phyloP scores from a whole-genome alignment of 2,329 filamentous ascomycete species.

The Penicillium sp. region DNA sequence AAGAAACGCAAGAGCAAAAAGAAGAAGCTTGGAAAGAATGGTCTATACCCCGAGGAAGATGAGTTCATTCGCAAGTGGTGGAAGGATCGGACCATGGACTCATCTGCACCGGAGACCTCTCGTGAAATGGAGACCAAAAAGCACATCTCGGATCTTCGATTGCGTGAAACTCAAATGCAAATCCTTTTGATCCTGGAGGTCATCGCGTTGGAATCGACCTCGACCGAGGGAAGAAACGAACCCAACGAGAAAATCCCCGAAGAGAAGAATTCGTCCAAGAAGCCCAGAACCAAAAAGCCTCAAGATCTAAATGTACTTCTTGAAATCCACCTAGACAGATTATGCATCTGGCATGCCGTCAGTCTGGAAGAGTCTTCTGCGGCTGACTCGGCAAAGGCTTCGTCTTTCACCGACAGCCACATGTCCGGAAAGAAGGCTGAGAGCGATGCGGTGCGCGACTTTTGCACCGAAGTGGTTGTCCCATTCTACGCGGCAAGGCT shows the following conservation, averaged over 20 bases:
- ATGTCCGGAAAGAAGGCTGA: slow-evolving; percentile 36
- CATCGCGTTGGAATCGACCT: slow-evolving; percentile 41
- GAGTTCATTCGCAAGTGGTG: slow-evolving; percentile 47
- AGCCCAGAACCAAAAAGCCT: slow-evolving; percentile 37
- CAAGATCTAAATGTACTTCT: slow-evolving; percentile 45
- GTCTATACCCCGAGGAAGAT: slow-evolving; percentile 47
- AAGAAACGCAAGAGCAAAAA: slow-evolving; percentile 39
- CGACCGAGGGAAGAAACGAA: slow-evolving; percentile 19
- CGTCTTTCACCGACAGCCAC: slow-evolving; percentile 26
- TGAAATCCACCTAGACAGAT: slow-evolving; percentile 48
- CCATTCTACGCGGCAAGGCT: slow-evolving; percentile 51
- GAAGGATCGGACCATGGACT: slow-evolving; percentile 36
- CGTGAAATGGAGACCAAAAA: slow-evolving; percentile 41
- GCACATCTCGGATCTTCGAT: slow-evolving; percentile 44
- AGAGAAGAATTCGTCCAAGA: slow-evolving; percentile 22
- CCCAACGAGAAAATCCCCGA: slow-evolving; percentile 11
- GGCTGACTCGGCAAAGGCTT: slow-evolving; percentile 27
- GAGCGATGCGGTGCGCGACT: slow-evolving; percentile 48
- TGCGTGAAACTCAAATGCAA: slow-evolving; percentile 51
- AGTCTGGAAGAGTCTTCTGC: slow-evolving; percentile 38
- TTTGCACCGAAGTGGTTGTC: slow-evolving; percentile 51
- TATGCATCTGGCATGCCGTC: slow-evolving; percentile 53
- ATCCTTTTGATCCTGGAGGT: slow-evolving; percentile 50
- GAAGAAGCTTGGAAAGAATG: slow-evolving; percentile 47
- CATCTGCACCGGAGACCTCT: slow-evolving; percentile 23